These are phyloP conservation scores for Rasamsonia emersonii DNA, from an alignment of 2,329 filamentous ascomycete genomes.

Conservation along the genomic window DNA sequence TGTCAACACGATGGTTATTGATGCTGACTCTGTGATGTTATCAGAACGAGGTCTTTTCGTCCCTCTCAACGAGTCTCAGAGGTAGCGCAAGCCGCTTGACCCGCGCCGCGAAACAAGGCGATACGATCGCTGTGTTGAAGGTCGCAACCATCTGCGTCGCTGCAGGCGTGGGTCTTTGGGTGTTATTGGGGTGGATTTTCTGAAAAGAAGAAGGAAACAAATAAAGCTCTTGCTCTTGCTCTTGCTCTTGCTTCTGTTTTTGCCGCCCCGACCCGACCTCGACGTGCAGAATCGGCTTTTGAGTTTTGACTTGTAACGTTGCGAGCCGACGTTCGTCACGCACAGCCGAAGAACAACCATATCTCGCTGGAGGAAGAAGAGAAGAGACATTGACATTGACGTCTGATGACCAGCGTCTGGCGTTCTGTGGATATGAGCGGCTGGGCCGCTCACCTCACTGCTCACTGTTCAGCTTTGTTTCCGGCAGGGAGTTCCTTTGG, in stretches of 20 bases:
- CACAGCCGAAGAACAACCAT: no score
- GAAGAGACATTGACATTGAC: no score
- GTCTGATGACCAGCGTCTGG: no score
- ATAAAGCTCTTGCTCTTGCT: neutral
- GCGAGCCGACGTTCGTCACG: no score
- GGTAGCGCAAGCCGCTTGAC: slow-evolving; percentile 74
- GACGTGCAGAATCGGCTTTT: no score
- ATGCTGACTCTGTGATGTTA: neutral
- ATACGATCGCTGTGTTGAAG: slow-evolving; percentile 85
- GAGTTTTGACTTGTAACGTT: no score
- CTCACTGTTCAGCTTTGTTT: no score
- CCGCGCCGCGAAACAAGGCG: slow-evolving; percentile 83
- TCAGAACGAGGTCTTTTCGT: slow-evolving; percentile 83
- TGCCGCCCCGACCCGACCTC: no score
- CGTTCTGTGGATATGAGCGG: no score
- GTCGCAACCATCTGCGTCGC: slow-evolving; percentile 74
- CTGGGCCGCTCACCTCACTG: no score
- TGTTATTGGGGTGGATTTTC: slow-evolving; percentile 57
- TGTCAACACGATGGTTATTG: neutral
- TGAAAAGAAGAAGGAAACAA: slow-evolving; percentile 10
- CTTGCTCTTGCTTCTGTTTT: neutral
- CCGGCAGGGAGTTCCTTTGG: no score
- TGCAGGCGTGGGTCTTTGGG: slow-evolving; percentile 66
- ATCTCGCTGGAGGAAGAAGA: no score
- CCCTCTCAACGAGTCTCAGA: slow-evolving; percentile 72